These are phyloP conservation scores for Papiliotrema fonsecae DNA, from an alignment of 1,284 basidiomycete genomes.

Conservation along the genomic window DNA sequence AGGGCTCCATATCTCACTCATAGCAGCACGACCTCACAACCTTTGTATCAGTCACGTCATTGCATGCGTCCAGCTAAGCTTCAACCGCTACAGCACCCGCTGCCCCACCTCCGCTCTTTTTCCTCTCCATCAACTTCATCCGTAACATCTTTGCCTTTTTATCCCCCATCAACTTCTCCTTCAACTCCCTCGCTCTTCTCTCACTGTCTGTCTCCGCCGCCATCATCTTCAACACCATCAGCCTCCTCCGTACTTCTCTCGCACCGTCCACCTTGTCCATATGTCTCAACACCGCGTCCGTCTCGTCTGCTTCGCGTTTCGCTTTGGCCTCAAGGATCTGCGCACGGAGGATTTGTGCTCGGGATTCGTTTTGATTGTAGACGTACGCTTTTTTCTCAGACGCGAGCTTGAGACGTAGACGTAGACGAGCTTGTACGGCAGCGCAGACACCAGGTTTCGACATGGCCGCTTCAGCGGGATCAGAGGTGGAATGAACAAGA, in stretches of 20 bases:
- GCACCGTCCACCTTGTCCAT: slow-evolving; percentile 22
- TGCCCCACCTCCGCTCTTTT: slow-evolving; percentile 1
- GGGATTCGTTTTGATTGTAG: slow-evolving; percentile 18
- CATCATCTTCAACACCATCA: slow-evolving; percentile 32
- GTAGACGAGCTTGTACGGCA: slow-evolving; percentile 19
- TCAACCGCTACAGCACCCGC: neutral
- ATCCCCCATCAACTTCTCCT: slow-evolving; percentile 30
- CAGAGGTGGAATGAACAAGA: slow-evolving; percentile 6
- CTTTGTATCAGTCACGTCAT: too few species aligned
- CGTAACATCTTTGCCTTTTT: slow-evolving; percentile 14
- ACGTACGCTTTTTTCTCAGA: slow-evolving; percentile 15
- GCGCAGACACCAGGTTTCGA: slow-evolving; percentile 10
- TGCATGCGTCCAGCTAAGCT: too few species aligned
- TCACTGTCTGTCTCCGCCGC: slow-evolving; percentile 25
- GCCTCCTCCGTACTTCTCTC: slow-evolving; percentile 23
- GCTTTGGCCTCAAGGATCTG: slow-evolving; percentile 17
- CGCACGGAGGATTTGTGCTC: slow-evolving; percentile 21
- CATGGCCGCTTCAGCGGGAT: slow-evolving; percentile 4
- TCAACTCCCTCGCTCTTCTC: slow-evolving; percentile 26
- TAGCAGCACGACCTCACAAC: too few species aligned
- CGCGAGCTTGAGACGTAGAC: slow-evolving; percentile 24
- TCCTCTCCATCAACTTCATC: slow-evolving; percentile 9
- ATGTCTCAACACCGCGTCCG: slow-evolving; percentile 14
- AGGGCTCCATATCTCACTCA: too few species aligned
- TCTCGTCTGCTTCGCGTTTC: slow-evolving; percentile 15